Conservation (phyloP, 2,329 filamentous ascomycete species). For the Aureobasidium sp. region DNA sequence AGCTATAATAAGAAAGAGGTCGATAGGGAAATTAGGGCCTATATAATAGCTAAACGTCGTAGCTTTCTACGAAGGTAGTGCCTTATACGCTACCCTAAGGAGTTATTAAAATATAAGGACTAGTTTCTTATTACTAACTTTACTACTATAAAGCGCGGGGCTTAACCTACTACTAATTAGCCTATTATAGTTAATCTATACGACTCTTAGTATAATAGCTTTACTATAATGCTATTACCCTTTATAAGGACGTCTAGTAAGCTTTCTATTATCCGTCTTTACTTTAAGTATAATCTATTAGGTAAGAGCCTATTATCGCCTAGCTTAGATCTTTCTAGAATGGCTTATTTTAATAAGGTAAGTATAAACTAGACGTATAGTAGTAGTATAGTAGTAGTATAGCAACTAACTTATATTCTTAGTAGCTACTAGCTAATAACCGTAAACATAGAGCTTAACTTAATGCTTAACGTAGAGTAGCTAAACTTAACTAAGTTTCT, state of each 20-base stretch:
- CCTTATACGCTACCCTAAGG: no score
- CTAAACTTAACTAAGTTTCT: background rate
- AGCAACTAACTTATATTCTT: no score
- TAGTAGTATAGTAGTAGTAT: background rate
- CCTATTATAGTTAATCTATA: background rate
- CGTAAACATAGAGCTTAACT: background rate
- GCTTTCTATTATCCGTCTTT: background rate
- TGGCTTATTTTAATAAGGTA: background rate
- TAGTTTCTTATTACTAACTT: background rate
- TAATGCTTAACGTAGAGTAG: background rate
- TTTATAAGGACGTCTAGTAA: background rate
- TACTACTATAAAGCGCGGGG: background rate
- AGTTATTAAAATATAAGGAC: background rate
- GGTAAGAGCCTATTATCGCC: background rate
- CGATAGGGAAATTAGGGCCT: background rate
- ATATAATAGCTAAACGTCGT: no score
- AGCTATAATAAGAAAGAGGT: background rate
- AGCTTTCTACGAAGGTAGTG: no score
- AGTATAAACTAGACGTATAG: background rate
- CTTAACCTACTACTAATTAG: background rate
- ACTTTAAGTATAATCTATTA: background rate
- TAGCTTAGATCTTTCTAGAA: background rate
- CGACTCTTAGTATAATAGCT: background rate
- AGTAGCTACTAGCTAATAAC: background rate
- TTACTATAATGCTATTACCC: background rate